phyloP scores from a whole-genome alignment of 2,329 filamentous ascomycete species.

The Alternaria tenuissima region DNA sequence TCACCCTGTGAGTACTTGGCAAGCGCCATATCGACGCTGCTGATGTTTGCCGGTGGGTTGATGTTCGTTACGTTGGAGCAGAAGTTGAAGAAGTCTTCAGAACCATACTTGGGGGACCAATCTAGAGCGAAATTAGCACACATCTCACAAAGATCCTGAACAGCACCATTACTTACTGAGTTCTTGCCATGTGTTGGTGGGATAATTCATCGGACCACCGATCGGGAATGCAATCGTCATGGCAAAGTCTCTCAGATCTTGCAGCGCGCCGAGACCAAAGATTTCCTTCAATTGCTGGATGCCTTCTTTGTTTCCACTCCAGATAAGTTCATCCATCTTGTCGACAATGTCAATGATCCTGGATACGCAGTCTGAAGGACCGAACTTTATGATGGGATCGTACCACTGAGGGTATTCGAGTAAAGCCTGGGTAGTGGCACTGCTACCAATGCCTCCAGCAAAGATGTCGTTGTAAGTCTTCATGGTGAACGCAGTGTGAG shows the following conservation, averaged over 20 bases:
- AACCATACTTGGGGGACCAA: constrained; percentile 55
- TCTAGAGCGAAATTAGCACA: constrained; percentile 15
- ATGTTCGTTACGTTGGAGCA: constrained; percentile 61
- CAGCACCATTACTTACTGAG: constrained; percentile 39
- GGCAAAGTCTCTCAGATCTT: constrained; percentile 58
- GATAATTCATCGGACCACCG: constrained; percentile 60
- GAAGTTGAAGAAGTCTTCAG: constrained; percentile 61
- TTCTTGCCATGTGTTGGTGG: constrained; percentile 63
- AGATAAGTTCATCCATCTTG: constrained; percentile 59
- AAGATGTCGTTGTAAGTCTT: constrained; percentile 57
- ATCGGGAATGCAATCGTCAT: constrained; percentile 59
- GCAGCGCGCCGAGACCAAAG: constrained; percentile 58
- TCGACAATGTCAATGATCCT: constrained; percentile 60
- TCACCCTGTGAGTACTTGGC: constrained; percentile 60
- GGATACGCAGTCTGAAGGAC: constrained; percentile 59
- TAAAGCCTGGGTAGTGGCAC: constrained; percentile 54
- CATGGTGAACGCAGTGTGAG: constrained; percentile 56
- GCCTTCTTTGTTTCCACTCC: constrained; percentile 52
- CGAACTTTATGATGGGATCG: constrained; percentile 59
- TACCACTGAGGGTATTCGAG: constrained; percentile 62
- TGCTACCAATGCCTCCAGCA: constrained; percentile 60
- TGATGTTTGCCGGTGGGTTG: constrained; percentile 55
- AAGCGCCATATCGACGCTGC: constrained; percentile 56
- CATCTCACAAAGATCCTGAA: not conserved
- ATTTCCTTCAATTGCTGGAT: constrained; percentile 58